Conservation (phyloP, 208 protist genomes). For the Trypanosoma lewisi region DNA sequence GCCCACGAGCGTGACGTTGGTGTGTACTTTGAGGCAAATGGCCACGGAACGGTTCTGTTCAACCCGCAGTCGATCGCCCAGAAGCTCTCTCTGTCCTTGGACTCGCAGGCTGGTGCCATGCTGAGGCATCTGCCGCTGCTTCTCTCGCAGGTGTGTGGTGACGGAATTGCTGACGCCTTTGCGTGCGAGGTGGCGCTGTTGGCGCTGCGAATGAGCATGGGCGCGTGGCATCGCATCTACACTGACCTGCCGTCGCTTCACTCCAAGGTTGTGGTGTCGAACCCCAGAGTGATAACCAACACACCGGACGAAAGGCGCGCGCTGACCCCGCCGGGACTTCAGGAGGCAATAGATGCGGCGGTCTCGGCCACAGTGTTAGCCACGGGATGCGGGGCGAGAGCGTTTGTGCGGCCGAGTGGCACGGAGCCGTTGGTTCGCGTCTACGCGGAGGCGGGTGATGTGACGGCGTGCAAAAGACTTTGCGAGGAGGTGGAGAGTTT, state of each 20-base stretch:
- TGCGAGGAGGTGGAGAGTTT: slow-evolving; percentile 28
- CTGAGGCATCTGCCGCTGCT: slow-evolving; percentile 36
- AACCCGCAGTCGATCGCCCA: slow-evolving; percentile 18
- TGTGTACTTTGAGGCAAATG: slow-evolving; percentile 97
- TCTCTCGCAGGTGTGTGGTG: slow-evolving; percentile 82
- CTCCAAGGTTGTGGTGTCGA: slow-evolving; percentile 45
- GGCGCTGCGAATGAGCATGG: slow-evolving; percentile 36
- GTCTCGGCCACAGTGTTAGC: slow-evolving; percentile 32
- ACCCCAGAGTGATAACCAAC: slow-evolving; percentile 63
- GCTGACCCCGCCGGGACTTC: slow-evolving; percentile 61
- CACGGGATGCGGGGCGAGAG: slow-evolving; percentile 26
- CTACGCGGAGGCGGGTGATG: slow-evolving; percentile 71
- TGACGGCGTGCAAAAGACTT: slow-evolving; percentile 36
- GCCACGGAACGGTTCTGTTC: slow-evolving; percentile 94
- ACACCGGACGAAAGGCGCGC: slow-evolving; percentile 65
- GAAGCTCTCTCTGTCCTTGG: background rate
- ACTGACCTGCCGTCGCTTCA: slow-evolving; percentile 55
- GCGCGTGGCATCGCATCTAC: slow-evolving; percentile 60
- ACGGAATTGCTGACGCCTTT: slow-evolving; percentile 83
- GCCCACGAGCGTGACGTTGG: slow-evolving; percentile 89
- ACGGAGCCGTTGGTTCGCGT: slow-evolving; percentile 94
- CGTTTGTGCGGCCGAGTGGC: slow-evolving; percentile 93
- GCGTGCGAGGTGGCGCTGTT: slow-evolving; percentile 64
- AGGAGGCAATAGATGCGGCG: slow-evolving; percentile 76
- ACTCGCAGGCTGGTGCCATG: background rate